A percentile compares a stretch with the other conserved stretches of the same genome.
These are phyloP conservation scores for Eucalyptus decipiens DNA, from an alignment of 345 rosid genomes.

Conservation along the genomic window DNA sequence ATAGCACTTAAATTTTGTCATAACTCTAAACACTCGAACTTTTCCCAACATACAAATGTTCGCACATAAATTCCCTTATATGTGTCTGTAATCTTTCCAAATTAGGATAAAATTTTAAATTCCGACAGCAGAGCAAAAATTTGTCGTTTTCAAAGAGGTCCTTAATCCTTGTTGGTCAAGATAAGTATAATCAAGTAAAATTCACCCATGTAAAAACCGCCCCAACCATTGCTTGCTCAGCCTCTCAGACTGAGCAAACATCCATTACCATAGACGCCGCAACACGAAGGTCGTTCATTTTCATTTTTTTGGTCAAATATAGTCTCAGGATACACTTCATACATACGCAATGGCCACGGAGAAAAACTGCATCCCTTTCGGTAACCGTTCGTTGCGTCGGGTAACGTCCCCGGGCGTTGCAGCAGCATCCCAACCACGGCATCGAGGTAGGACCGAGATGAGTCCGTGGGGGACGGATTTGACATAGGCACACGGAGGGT, in stretches of 20 bases:
- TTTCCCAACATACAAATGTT: not conserved
- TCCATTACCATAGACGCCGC: not conserved
- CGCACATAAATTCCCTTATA: accelerated
- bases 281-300: not conserved
- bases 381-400: not conserved
- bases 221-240: not conserved
- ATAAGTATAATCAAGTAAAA: not conserved
- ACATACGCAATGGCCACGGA: not conserved
- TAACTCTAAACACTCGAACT: not conserved
- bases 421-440: not conserved
- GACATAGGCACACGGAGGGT: not conserved
- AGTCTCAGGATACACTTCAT: not conserved
- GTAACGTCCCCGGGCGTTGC: not conserved
- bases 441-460: not conserved
- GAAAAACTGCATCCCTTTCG: not conserved
- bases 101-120: not conserved
- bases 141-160: not conserved
- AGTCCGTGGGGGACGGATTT: not conserved
- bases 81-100: not conserved
- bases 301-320: not conserved
- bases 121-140: accelerated
- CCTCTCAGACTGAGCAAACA: not conserved
- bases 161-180: accelerated
- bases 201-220: not conserved
- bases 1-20: not conserved